Evolutionary conservation across 805 yeast species (phyloP).

Genomic region (Tetrapisispora arboricola): DNA sequence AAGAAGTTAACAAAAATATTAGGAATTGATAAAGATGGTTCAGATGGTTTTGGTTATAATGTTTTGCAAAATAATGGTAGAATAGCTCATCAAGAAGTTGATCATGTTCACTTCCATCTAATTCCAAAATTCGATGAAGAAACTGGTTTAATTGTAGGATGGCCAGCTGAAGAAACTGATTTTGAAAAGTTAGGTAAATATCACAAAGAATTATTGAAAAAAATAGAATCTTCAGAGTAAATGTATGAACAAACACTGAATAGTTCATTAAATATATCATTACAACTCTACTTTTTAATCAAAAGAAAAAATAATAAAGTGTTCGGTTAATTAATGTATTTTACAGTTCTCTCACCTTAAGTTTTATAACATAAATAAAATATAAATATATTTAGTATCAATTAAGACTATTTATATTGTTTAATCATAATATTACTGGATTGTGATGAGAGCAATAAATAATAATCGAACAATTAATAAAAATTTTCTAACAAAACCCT

Average conservation of each 20-base stretch:
- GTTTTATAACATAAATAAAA: too few species aligned
- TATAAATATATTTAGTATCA: too few species aligned
- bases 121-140: slow-evolving; percentile 73
- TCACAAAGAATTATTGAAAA: slow-evolving; percentile 49
- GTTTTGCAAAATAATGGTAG: slow-evolving; percentile 87
- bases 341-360: too few species aligned
- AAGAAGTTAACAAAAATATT: slow-evolving; percentile 74
- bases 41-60: slow-evolving; percentile 63
- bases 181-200: slow-evolving; percentile 58
- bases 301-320: too few species aligned
- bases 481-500: too few species aligned
- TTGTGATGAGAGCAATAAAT: too few species aligned
- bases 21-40: slow-evolving; percentile 52
- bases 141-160: slow-evolving; percentile 77
- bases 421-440: too few species aligned
- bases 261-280: too few species aligned
- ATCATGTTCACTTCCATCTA: slow-evolving; percentile 93
- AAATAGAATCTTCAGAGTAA: slow-evolving; percentile 22
- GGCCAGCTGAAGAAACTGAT: slow-evolving; percentile 86
- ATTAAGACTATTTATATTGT: too few species aligned
- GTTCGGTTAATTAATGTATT: too few species aligned
- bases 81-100: slow-evolving; percentile 92
- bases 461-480: too few species aligned
- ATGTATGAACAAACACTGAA: not conserved
- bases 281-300: too few species aligned